Evolutionary conservation across 148 eudicot genomes (phyloP).

Genomic region (Chenopodium album): DNA sequence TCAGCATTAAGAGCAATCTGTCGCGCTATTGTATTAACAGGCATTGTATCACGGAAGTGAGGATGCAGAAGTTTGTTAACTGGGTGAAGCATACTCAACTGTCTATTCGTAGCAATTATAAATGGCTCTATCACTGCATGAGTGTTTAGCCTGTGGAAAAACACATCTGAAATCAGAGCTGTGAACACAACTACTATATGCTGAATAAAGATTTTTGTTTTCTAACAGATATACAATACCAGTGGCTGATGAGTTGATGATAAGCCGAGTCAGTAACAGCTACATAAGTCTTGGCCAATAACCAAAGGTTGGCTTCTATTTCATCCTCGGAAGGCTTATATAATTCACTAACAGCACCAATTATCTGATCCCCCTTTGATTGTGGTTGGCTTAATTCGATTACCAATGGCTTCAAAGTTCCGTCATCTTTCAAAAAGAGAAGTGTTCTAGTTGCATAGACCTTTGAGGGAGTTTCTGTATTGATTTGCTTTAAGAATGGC

Average conservation of each 20-base stretch:
- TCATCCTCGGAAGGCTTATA: constrained; percentile 54
- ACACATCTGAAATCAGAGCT: not conserved
- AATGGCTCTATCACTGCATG: constrained; percentile 85
- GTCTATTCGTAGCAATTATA: constrained; percentile 76
- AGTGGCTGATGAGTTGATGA: constrained; percentile 88
- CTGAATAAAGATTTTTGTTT: not conserved
- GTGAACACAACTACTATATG: not conserved
- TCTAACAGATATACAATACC: constrained; percentile 36
- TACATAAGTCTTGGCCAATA: constrained; percentile 84
- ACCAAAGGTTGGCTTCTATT: constrained; percentile 57
- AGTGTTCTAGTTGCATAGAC: constrained; percentile 71
- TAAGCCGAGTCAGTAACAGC: constrained; percentile 70
- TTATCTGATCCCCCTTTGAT: constrained; percentile 42
- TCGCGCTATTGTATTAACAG: constrained; percentile 71
- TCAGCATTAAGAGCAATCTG: constrained; percentile 67
- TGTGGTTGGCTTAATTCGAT: constrained; percentile 71
- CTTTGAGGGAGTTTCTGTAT: constrained; percentile 46
- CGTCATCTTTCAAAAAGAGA: constrained; percentile 57
- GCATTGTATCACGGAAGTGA: constrained; percentile 85
- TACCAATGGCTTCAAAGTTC: constrained; percentile 66
- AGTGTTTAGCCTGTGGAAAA: constrained; percentile 56
- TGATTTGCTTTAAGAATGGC: constrained; percentile 64
- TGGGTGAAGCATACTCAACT: constrained; percentile 79
- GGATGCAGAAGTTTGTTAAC: constrained; percentile 77
- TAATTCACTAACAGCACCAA: constrained; percentile 53